Evolutionary conservation across 768 basidiomycete genomes (phyloP).

Genomic region (Plicaturopsis crispa): DNA sequence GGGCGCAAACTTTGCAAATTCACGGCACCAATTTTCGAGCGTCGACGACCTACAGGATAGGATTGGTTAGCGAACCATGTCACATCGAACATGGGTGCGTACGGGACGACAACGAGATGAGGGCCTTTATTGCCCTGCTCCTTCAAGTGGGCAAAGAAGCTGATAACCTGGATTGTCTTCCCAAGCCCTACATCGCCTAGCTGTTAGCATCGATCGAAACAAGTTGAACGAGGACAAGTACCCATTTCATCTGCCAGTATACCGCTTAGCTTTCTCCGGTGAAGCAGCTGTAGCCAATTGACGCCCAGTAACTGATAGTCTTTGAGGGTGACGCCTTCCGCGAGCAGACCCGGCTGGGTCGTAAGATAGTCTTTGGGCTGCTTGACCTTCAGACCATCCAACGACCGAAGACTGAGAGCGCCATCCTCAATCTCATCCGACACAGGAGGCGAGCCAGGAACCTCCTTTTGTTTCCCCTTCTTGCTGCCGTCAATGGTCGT

Average conservation of each 20-base stretch:
- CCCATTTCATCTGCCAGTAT: slow-evolving; percentile 99
- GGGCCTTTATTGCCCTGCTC: slow-evolving; percentile 75
- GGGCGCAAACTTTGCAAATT: slow-evolving; percentile 89
- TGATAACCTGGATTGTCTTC: slow-evolving; percentile 98
- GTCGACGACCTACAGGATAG: slow-evolving; percentile 69
- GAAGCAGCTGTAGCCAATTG: slow-evolving; percentile 92
- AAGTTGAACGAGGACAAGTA: slow-evolving; percentile 27
- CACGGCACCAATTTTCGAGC: slow-evolving; percentile 96
- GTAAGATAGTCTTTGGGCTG: slow-evolving; percentile 60
- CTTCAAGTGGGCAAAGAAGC: slow-evolving; percentile 87
- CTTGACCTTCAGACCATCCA: slow-evolving; percentile 32
- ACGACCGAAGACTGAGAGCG: slow-evolving; percentile 46
- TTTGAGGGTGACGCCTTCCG: slow-evolving; percentile 71
- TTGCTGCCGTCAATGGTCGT: slow-evolving; percentile 21
- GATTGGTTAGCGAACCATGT: background rate
- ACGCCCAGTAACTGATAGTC: slow-evolving; percentile 97
- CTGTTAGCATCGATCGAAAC: slow-evolving; percentile 4
- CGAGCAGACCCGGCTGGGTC: slow-evolving; percentile 63
- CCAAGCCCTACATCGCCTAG: slow-evolving; percentile 90
- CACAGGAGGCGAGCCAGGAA: slow-evolving; percentile 14
- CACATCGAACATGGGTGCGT: slow-evolving; percentile 24
- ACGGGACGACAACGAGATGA: slow-evolving; percentile 95
- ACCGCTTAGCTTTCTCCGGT: slow-evolving; percentile 75
- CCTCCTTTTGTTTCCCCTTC: slow-evolving; percentile 32
- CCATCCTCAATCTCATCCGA: slow-evolving; percentile 47